Conservation (phyloP, 2,329 filamentous ascomycete species). For the Pseudopithomyces chartarum region DNA sequence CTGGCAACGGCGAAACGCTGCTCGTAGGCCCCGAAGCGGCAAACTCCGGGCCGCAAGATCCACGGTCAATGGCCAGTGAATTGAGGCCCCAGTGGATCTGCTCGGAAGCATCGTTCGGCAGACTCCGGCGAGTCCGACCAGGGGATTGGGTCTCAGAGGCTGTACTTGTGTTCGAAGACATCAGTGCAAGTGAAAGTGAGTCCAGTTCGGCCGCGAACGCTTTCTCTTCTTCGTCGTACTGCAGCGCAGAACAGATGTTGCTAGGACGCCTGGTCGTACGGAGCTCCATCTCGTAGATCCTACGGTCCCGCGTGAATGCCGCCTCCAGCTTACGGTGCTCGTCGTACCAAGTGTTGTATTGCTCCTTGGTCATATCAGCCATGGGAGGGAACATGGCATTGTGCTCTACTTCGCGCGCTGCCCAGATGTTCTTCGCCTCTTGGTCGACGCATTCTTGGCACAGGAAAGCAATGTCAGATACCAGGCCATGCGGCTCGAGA, state of each 20-base stretch:
- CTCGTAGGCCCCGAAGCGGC: slow-evolving; percentile 20
- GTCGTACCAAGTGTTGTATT: slow-evolving; percentile 39
- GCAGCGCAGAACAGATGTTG: slow-evolving; percentile 34
- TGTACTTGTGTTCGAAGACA: slow-evolving; percentile 25
- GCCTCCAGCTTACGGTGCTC: slow-evolving; percentile 35
- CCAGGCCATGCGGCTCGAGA: slow-evolving; percentile 31
- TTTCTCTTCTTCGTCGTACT: slow-evolving; percentile 37
- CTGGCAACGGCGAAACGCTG: slow-evolving; percentile 12
- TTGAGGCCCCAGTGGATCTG: slow-evolving; percentile 43
- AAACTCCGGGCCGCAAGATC: slow-evolving; percentile 41
- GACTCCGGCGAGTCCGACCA: slow-evolving; percentile 24
- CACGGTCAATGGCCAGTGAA: slow-evolving; percentile 36
- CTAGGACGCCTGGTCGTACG: slow-evolving; percentile 30
- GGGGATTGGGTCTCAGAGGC: background rate
- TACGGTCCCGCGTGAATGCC: slow-evolving; percentile 31
- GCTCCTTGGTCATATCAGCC: slow-evolving; percentile 35
- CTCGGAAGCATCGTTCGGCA: slow-evolving; percentile 40
- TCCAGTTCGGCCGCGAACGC: slow-evolving; percentile 39
- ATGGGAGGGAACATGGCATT: slow-evolving; percentile 33
- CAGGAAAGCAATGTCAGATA: slow-evolving; percentile 27
- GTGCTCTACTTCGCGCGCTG: slow-evolving; percentile 31
- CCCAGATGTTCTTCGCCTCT: slow-evolving; percentile 34
- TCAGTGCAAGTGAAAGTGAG: slow-evolving; percentile 36
- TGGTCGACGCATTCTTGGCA: slow-evolving; percentile 41
- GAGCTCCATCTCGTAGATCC: slow-evolving; percentile 31